phyloP scores from a whole-genome alignment of 2,329 filamentous ascomycete species.

The Stagonosporopsis chrysanthemi region DNA sequence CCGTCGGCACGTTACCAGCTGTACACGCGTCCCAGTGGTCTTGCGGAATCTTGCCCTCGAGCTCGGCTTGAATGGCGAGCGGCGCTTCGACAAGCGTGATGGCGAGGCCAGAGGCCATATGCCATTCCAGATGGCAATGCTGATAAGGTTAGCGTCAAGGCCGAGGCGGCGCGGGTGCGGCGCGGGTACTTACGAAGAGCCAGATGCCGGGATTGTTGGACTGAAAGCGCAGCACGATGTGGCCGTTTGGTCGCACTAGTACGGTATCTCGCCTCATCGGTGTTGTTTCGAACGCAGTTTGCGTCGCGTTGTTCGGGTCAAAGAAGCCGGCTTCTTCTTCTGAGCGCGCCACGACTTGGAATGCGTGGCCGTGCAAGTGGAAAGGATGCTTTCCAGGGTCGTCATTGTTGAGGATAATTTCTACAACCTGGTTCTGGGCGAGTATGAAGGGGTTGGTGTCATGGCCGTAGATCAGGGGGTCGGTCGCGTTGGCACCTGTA shows the following conservation, averaged over 20 bases:
- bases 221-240: slow-evolving; percentile 63
- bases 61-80: slow-evolving; percentile 64
- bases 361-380: slow-evolving; percentile 68
- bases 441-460: slow-evolving; percentile 69
- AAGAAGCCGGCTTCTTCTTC: slow-evolving; percentile 58
- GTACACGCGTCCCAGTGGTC: slow-evolving; percentile 68
- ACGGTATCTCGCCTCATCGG: slow-evolving; percentile 62
- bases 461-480: slow-evolving; percentile 57
- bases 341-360: slow-evolving; percentile 47
- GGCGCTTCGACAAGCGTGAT: slow-evolving; percentile 62
- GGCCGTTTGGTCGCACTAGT: slow-evolving; percentile 61
- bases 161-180: neutral
- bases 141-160: neutral
- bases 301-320: slow-evolving; percentile 45
- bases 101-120: slow-evolving; percentile 56
- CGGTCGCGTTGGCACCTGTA: slow-evolving; percentile 58
- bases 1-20: slow-evolving; percentile 57
- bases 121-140: slow-evolving; percentile 50
- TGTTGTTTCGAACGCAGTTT: slow-evolving; percentile 34
- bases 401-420: slow-evolving; percentile 79
- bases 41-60: slow-evolving; percentile 64
- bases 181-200: slow-evolving; percentile 31
- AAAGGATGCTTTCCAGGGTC: slow-evolving; percentile 73
- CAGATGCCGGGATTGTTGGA: slow-evolving; percentile 58
- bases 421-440: slow-evolving; percentile 70